Evolutionary conservation across 768 basidiomycete species (phyloP).

Genomic region (Termitomyces sp.): DNA sequence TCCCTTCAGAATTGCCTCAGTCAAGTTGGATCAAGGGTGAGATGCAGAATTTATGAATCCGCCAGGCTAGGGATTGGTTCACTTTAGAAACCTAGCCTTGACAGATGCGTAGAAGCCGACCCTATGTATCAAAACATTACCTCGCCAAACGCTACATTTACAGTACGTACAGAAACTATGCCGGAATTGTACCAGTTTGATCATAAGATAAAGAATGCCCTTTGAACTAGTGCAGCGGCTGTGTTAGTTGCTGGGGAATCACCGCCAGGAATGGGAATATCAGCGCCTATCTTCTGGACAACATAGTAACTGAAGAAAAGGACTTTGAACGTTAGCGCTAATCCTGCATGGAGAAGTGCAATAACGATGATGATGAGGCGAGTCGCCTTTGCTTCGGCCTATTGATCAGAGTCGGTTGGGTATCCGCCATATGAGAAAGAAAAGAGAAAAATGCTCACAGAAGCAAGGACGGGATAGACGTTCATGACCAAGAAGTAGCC

Average conservation of each 20-base stretch:
- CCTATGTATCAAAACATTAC: neutral
- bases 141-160: neutral
- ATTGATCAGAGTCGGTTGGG: neutral
- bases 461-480: constrained; percentile 85
- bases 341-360: constrained; percentile 65
- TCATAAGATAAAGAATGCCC: constrained; percentile 9
- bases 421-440: neutral
- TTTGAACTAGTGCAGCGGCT: constrained; percentile 13
- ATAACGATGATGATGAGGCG: constrained; percentile 78
- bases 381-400: constrained; percentile 86
- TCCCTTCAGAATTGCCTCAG: too few relatives aligned
- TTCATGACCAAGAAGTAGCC: constrained; percentile 84
- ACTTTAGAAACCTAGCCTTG: too few relatives aligned
- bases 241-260: constrained; percentile 25
- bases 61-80: too few relatives aligned
- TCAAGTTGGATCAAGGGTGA: too few relatives aligned
- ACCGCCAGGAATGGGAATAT: constrained; percentile 36
- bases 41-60: too few relatives aligned
- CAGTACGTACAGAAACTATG: neutral
- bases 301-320: constrained; percentile 56
- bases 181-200: neutral
- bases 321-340: constrained; percentile 86
- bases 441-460: constrained; percentile 41
- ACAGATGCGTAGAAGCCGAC: neutral
- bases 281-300: constrained; percentile 35